Percentiles rank a stretch among this genome's conserved stretches.
Evolutionary conservation across 2,329 filamentous ascomycete species (phyloP).

Genomic region (Arthrobotrys megalospora): DNA sequence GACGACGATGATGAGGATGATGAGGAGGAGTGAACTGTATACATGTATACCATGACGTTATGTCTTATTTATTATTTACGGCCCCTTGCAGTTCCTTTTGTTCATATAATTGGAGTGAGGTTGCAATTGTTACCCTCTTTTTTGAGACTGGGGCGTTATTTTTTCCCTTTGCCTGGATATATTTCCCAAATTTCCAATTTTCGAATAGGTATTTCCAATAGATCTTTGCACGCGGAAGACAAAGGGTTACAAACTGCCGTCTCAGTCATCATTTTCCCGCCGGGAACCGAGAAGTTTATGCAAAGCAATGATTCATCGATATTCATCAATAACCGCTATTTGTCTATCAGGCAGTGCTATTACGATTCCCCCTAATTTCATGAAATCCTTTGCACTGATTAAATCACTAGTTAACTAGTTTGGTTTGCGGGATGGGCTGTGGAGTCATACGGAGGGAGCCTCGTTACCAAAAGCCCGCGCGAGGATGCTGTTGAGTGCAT

Average conservation of each 20-base stretch:
- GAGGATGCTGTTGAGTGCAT: neutral
- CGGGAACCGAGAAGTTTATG: neutral
- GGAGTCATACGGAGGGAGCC: too few relatives aligned
- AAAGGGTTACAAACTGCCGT: constrained; percentile 5
- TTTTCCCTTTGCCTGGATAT: neutral
- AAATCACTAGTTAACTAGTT: too few relatives aligned
- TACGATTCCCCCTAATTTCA: too few relatives aligned
- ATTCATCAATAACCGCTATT: neutral
- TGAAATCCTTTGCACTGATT: too few relatives aligned
- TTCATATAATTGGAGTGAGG: neutral
- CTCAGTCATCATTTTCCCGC: constrained; percentile 7
- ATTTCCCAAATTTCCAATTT: neutral
- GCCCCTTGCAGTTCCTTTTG: too few relatives aligned
- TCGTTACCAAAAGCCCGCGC: too few relatives aligned
- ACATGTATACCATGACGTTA: constrained; percentile 28
- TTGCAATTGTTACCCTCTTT: neutral
- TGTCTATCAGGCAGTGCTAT: neutral
- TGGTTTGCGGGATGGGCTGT: too few relatives aligned
- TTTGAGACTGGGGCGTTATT: neutral
- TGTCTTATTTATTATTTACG: neutral
- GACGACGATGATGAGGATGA: constrained; percentile 70
- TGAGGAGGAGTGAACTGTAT: constrained; percentile 8
- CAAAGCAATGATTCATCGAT: constrained; percentile 23
- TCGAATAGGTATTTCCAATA: neutral
- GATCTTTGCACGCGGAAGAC: too few relatives aligned